A percentile compares a stretch with the other conserved stretches of the same genome.
Conservation (phyloP, 768 basidiomycete species). For the Naematelia aurantialba region DNA sequence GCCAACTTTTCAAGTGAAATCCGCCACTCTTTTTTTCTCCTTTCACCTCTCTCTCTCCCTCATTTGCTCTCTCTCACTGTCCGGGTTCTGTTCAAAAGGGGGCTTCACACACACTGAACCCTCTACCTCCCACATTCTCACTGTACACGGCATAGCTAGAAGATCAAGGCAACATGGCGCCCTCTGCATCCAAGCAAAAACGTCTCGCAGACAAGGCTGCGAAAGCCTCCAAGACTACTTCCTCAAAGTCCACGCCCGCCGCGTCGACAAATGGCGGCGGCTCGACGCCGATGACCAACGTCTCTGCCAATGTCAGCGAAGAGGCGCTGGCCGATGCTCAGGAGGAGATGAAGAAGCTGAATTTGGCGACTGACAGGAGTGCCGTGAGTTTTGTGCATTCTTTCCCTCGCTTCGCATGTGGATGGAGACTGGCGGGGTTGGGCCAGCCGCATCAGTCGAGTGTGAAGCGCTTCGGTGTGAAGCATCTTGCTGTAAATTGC, state of each 20-base stretch:
- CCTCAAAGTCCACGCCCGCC: constrained; percentile 60
- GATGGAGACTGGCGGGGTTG: too few species aligned
- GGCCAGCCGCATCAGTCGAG: too few species aligned
- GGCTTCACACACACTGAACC: not conserved
- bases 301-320: constrained; percentile 71
- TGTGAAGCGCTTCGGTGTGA: too few species aligned
- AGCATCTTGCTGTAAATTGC: too few species aligned
- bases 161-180: constrained; percentile 43
- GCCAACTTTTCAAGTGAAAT: constrained; percentile 6
- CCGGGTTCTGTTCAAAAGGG: not conserved
- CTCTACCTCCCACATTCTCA: not conserved
- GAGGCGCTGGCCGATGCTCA: constrained; percentile 64
- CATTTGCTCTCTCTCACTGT: constrained; percentile 2
- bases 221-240: constrained; percentile 51
- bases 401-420: too few species aligned
- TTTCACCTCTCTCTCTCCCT: constrained; percentile 1
- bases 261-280: constrained; percentile 63
- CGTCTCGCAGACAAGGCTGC: constrained; percentile 86
- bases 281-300: constrained; percentile 76
- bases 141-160: constrained; percentile 2
- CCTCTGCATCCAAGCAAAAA: constrained; percentile 63
- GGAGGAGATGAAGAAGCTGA: constrained; percentile 75
- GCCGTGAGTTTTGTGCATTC: constrained; percentile 42
- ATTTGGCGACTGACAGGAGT: constrained; percentile 82
- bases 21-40: not conserved